These are phyloP conservation scores for Fusarium sp. DNA, from an alignment of 2,329 filamentous ascomycete genomes.

Conservation along the genomic window DNA sequence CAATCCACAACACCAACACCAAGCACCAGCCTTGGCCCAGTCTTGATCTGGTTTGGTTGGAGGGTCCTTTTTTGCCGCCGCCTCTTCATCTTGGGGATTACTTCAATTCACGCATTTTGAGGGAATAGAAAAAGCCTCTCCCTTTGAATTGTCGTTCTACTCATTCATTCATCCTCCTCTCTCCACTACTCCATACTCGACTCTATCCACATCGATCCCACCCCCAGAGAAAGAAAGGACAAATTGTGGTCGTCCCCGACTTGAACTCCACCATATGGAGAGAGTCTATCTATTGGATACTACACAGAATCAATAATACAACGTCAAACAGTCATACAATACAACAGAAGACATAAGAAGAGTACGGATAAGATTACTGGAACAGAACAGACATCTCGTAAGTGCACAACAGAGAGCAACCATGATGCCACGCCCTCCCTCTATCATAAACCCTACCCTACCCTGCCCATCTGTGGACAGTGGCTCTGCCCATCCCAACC, in stretches of 20 bases:
- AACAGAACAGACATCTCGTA: slow-evolving; percentile 17
- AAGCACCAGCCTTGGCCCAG: slow-evolving; percentile 1
- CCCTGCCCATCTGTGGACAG: slow-evolving; percentile 6
- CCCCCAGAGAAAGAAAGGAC: slow-evolving; percentile 20
- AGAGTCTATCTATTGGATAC: slow-evolving; percentile 13
- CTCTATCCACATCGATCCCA: slow-evolving; percentile 21
- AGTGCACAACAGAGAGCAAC: slow-evolving; percentile 24
- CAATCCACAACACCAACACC: slow-evolving; percentile 26
- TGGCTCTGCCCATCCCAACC: slow-evolving; percentile 8
- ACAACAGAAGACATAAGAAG: slow-evolving; percentile 1
- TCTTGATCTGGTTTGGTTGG: slow-evolving; percentile 20
- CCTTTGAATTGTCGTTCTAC: not conserved
- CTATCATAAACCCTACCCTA: slow-evolving; percentile 21
- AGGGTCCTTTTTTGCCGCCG: slow-evolving; percentile 28
- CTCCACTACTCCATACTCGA: slow-evolving; percentile 18
- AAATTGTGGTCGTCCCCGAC: slow-evolving; percentile 14
- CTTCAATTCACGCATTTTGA: slow-evolving; percentile 31
- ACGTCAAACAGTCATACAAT: slow-evolving; percentile 4
- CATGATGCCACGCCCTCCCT: slow-evolving; percentile 33
- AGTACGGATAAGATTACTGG: slow-evolving; percentile 1
- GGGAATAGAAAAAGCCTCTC: slow-evolving; percentile 31
- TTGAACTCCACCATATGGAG: slow-evolving; percentile 14
- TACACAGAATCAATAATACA: not conserved
- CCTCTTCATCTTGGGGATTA: slow-evolving; percentile 14
- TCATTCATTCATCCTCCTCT: not conserved